These are phyloP conservation scores for Dimargaris cristalligena DNA, from an alignment of 192 early-diverging fungal genomes.

Conservation along the genomic window DNA sequence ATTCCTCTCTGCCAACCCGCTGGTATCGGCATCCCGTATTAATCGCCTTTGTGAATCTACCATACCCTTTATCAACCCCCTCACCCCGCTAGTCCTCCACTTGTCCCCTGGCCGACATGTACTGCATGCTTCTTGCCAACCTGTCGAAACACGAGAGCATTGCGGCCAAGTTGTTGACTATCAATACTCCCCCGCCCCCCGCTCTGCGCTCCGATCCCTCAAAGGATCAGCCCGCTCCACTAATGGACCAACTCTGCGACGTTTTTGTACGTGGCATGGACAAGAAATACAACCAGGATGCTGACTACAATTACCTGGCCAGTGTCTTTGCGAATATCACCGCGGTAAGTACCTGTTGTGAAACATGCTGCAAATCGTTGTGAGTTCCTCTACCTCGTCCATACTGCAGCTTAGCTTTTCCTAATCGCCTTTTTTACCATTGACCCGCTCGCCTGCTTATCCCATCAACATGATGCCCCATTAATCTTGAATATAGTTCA, in stretches of 20 bases:
- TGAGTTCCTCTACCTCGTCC: no score
- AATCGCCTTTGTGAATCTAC: no score
- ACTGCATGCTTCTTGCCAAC: constrained; percentile 79
- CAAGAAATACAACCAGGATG: constrained; percentile 58
- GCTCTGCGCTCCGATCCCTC: constrained; percentile 15
- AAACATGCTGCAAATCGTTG: no score
- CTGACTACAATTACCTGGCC: constrained; percentile 69
- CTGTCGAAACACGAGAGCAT: constrained; percentile 54
- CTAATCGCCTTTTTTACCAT: no score
- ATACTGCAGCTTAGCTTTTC: no score
- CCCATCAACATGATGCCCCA: no score
- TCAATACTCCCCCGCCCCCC: constrained; percentile 12
- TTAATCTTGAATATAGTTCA: constrained; percentile 25
- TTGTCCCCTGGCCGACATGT: constrained; percentile 55
- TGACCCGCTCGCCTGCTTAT: no score
- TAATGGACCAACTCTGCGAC: constrained; percentile 77
- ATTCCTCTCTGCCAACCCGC: no score
- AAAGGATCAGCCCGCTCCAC: constrained; percentile 17
- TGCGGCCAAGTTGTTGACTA: constrained; percentile 33
- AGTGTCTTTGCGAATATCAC: constrained; percentile 87
- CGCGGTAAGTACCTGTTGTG: constrained; percentile 30
- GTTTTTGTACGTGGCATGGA: constrained; percentile 73
- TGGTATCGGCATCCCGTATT: no score
- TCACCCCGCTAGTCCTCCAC: constrained; percentile 38
- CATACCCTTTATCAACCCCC: no score